Percentiles rank a stretch among this genome's conserved stretches.
Conservation (phyloP, 352 stramenopile species). For the Pythium guiyangense region DNA sequence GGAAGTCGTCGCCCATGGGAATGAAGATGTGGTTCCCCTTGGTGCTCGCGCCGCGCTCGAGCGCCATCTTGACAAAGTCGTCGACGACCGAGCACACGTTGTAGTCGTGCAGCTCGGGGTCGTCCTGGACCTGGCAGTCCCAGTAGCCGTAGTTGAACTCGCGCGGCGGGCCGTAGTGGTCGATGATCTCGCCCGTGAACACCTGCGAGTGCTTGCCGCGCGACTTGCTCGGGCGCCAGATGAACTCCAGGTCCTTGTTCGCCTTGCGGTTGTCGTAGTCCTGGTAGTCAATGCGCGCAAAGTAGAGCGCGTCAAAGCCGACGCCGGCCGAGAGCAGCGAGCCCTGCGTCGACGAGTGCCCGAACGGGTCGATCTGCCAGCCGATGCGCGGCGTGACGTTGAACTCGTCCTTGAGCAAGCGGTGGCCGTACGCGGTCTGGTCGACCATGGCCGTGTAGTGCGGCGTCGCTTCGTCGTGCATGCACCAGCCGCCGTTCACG, state of each 20-base stretch:
- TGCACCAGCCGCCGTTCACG: slow-evolving; percentile 97
- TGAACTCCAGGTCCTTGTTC: slow-evolving; percentile 90
- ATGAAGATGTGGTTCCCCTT: slow-evolving; percentile 85
- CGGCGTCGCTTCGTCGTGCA: slow-evolving; percentile 97
- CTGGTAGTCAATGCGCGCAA: slow-evolving; percentile 97
- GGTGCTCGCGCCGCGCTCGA: slow-evolving; percentile 62
- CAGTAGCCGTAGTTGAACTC: slow-evolving; percentile 70
- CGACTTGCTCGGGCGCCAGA: slow-evolving; percentile 92
- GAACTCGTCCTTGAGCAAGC: slow-evolving; percentile 94
- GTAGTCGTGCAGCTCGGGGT: slow-evolving; percentile 81
- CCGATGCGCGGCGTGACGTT: slow-evolving; percentile 91
- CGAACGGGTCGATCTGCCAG: slow-evolving; percentile 99
- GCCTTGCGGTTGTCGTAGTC: slow-evolving; percentile 90
- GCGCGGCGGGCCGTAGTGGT: slow-evolving; percentile 69
- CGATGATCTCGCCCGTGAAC: slow-evolving; percentile 87
- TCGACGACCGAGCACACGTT: slow-evolving; percentile 87
- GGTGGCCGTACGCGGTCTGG: slow-evolving; percentile 96
- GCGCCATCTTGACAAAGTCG: slow-evolving; percentile 74
- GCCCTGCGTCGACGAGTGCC: slow-evolving; percentile 89
- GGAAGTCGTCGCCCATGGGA: slow-evolving; percentile 95
- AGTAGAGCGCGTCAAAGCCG: slow-evolving; percentile 96
- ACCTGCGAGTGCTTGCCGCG: slow-evolving; percentile 78
- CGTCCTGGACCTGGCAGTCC: slow-evolving; percentile 83
- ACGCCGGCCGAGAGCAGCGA: slow-evolving; percentile 88
- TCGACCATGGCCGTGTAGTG: slow-evolving; percentile 98